Evolutionary conservation across 2,329 filamentous ascomycete genomes (phyloP).

Genomic region (Arachnomyces sp.): DNA sequence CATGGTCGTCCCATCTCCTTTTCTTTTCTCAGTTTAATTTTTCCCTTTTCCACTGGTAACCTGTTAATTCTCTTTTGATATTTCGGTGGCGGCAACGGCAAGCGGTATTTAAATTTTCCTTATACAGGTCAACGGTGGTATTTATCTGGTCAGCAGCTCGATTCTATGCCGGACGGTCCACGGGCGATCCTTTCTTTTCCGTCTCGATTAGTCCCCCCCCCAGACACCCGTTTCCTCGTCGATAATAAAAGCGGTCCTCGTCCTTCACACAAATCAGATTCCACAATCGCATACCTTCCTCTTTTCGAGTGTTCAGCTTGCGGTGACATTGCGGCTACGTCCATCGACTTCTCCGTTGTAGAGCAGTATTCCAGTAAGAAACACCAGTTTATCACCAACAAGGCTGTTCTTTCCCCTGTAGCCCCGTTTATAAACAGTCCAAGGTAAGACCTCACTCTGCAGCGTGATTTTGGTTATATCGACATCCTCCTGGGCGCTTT

Average conservation of each 20-base stretch:
- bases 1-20: too few species aligned
- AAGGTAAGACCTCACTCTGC: too few species aligned
- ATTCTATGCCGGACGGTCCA: constrained; percentile 20
- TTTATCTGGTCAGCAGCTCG: constrained; percentile 24
- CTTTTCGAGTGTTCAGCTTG: neutral
- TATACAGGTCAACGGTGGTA: constrained; percentile 14
- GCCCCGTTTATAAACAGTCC: too few species aligned
- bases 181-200: constrained; percentile 17
- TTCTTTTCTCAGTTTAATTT: too few species aligned
- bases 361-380: too few species aligned
- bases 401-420: too few species aligned
- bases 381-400: too few species aligned
- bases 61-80: constrained; percentile 8
- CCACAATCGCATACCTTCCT: constrained; percentile 2
- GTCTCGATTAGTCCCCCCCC: constrained; percentile 11
- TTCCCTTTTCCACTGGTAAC: neutral
- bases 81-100: constrained; percentile 1
- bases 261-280: constrained; percentile 18
- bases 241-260: constrained; percentile 18
- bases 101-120: neutral
- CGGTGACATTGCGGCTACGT: too few species aligned
- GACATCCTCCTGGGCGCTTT: too few species aligned
- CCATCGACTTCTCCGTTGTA: too few species aligned
- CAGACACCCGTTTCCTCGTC: constrained; percentile 17
- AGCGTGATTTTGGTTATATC: too few species aligned